These are phyloP conservation scores for Eustoma russellianum DNA, from an alignment of 257 asterid species.

Conservation along the genomic window DNA sequence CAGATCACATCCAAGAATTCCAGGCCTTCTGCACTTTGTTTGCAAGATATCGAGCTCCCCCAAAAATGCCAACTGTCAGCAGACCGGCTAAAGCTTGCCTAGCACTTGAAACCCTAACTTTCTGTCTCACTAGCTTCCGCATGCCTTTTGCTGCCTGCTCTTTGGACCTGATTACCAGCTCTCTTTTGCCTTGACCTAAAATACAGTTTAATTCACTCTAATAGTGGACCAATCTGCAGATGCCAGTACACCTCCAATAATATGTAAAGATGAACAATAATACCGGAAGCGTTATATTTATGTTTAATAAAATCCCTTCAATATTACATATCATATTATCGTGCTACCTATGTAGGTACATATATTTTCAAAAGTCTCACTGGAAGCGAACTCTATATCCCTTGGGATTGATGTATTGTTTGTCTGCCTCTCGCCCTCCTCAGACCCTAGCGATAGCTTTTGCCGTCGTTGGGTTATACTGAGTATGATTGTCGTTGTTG, in stretches of 20 bases:
- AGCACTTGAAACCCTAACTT: constrained; percentile 80
- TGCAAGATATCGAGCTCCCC: constrained; percentile 59
- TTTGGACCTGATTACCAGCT: constrained; percentile 41
- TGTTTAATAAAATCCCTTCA: too few relatives aligned
- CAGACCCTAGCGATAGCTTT: too few relatives aligned
- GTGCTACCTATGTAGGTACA: too few relatives aligned
- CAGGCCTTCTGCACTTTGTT: constrained; percentile 74
- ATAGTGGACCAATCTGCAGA: not conserved
- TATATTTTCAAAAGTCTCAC: too few relatives aligned
- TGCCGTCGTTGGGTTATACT: too few relatives aligned
- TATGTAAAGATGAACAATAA: not conserved
- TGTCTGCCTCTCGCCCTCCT: too few relatives aligned
- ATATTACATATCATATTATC: too few relatives aligned
- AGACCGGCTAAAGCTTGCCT: constrained; percentile 89
- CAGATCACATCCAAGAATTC: constrained; percentile 46
- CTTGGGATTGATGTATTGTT: too few relatives aligned
- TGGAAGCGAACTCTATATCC: too few relatives aligned
- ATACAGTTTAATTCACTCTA: not conserved
- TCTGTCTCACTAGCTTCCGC: constrained; percentile 55
- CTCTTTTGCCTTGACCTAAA: constrained; percentile 28
- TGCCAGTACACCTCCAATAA: not conserved
- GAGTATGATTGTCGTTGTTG: not conserved
- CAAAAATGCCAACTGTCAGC: constrained; percentile 62
- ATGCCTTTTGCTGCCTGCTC: constrained; percentile 61
- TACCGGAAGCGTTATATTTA: not conserved